Base-by-base conservation (phyloP, 2,329 filamentous ascomycete genomes). In the Xylariaceae sp. region DNA sequence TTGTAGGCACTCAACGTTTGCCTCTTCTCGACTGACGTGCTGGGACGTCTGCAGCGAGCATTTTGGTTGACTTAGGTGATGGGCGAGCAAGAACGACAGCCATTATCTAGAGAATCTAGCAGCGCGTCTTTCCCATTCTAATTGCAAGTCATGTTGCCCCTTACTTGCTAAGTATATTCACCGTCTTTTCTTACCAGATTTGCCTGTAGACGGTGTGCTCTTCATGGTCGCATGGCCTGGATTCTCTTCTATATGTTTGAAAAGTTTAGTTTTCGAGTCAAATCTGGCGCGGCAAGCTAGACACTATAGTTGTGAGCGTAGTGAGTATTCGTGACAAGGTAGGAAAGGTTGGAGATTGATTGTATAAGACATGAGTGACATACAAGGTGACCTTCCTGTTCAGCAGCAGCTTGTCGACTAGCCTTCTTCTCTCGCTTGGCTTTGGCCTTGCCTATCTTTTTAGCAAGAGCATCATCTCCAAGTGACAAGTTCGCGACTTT, bases 221-320 rank as follows among this genome's bases (percentile, higher is more conserved):
- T 75, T 67, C 2, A 76, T 75, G 24, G 84, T 81, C 5, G 86
- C 88, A 73, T 94, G 89, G 8, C 75, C 75, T 15, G 82, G 72
- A 8, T 85, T 48, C 15, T 51, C 81, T 57, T 84, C 82, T 53
- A 94, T 79, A 70, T 95, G 91, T 46, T 81, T 76, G 68, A 93
- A 93, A 15, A 95, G 72, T 60, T 84, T 85, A 5, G 83, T 88
- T 61, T 85, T 87, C 1, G 87, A 91, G 0, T 82, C 59, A 50
- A 82, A 84, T 1, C 53, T 58, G 52, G 73, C 71, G 2, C 72
- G 67, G 60, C 81, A 84, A 13, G 75, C 69, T 21, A 70, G 65
- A 61, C 80, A 82, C 79, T 70, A 71, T 76, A 32, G 41, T 2
- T 44, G 26, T 10, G 21, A 35, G 26, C 18, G 16, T 21, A n/a